Conservation (phyloP, 257 asterid genomes). For the Penstemon davidsonii region DNA sequence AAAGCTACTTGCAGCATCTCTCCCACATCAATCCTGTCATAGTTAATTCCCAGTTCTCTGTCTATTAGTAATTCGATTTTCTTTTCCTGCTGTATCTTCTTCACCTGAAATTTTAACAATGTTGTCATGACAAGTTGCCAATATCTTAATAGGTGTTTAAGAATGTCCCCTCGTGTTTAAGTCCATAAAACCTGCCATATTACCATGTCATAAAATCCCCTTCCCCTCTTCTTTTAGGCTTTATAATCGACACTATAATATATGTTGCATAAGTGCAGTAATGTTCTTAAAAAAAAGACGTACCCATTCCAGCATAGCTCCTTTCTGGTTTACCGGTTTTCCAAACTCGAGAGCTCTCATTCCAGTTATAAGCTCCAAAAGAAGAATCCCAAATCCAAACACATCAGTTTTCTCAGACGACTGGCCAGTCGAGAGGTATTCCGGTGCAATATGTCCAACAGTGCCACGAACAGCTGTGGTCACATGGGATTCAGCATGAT, state of each 20-base stretch:
- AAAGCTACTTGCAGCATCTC: conserved; percentile 98
- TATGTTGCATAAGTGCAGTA: background rate
- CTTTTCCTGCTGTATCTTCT: conserved; percentile 70
- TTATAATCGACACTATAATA: background rate
- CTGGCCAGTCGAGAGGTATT: conserved; percentile 94
- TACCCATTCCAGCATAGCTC: conserved; percentile 95
- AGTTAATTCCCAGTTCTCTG: conserved; percentile 62
- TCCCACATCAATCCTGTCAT: conserved; percentile 72
- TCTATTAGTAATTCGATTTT: conserved; percentile 68
- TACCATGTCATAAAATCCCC: no score
- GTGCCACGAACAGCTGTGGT: conserved; percentile 99
- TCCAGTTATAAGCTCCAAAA: conserved; percentile 90
- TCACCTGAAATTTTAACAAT: conserved; percentile 52
- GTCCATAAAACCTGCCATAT: no score
- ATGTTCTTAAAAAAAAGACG: background rate
- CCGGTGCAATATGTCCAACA: conserved; percentile 95
- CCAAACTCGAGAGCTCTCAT: conserved; percentile 92
- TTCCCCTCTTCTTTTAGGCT: no score
- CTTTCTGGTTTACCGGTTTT: conserved; percentile 76
- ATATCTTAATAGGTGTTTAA: no score
- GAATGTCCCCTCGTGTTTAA: no score
- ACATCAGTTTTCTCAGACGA: conserved; percentile 96
- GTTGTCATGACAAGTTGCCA: background rate
- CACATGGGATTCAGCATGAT: conserved; percentile 91
- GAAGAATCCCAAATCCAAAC: conserved; percentile 90